Evolutionary conservation across 2,329 filamentous ascomycete genomes (phyloP).

Genomic region (Cercospora sp.): DNA sequence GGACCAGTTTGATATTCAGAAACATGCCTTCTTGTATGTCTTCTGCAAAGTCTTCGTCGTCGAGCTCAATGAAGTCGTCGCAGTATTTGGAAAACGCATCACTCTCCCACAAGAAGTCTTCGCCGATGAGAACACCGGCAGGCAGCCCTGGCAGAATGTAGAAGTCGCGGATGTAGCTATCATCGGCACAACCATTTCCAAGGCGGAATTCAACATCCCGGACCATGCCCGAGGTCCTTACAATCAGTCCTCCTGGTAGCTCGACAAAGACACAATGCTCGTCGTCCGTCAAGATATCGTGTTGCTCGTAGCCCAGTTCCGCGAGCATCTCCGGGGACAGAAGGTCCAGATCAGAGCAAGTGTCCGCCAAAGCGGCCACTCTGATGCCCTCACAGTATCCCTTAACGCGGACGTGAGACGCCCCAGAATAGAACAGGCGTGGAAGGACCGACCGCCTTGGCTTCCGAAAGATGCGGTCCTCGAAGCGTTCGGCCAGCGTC

Average conservation of each 20-base stretch:
- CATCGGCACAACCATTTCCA: background rate
- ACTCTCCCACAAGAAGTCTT: background rate
- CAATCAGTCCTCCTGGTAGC: background rate
- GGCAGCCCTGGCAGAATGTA: background rate
- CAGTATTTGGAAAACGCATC: background rate
- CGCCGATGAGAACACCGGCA: background rate
- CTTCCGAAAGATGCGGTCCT: background rate
- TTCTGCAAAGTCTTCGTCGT: background rate
- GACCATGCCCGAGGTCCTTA: background rate
- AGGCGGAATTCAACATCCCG: background rate
- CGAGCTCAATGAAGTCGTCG: no score
- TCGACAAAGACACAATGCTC: background rate
- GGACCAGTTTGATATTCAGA: background rate
- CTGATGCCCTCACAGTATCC: no score
- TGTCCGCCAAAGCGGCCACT: no score
- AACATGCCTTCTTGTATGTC: background rate
- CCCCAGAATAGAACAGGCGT: background rate
- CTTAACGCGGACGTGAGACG: no score
- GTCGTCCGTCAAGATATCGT: background rate
- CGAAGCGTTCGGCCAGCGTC: background rate
- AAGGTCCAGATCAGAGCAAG: background rate
- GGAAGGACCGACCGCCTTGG: fast-evolving
- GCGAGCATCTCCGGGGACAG: background rate
- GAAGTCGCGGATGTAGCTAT: background rate
- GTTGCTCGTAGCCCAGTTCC: background rate